Percentiles rank a stretch among this genome's conserved stretches.
phyloP scores from a whole-genome alignment of 371 early-diverging fungal genomes.

The Mucor mucedo region DNA sequence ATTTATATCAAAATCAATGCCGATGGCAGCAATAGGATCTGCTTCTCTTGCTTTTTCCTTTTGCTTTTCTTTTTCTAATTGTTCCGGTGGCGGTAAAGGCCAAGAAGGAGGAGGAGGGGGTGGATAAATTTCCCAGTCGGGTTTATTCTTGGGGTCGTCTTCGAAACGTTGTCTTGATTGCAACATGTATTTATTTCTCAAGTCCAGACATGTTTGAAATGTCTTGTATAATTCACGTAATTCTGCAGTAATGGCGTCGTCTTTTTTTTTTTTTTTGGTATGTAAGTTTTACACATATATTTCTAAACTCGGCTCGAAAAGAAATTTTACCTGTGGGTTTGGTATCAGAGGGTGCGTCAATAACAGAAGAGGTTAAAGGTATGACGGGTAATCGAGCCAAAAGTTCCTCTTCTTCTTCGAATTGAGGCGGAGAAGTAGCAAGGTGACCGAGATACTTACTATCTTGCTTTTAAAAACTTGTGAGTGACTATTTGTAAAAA shows the following conservation, averaged over 20 bases:
- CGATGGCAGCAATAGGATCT: constrained; percentile 56
- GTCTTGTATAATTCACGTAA: constrained; percentile 53
- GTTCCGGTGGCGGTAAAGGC: constrained; percentile 57
- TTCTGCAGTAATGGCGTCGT: constrained; percentile 61
- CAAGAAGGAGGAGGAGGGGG: constrained; percentile 82
- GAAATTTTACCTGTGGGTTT: constrained; percentile 6
- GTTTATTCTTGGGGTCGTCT: constrained; percentile 87
- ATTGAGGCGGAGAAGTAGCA: neutral
- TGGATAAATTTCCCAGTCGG: constrained; percentile 90
- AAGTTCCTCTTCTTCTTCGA: constrained; percentile 14
- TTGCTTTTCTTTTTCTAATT: constrained; percentile 44
- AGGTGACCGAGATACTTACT: constrained; percentile 15
- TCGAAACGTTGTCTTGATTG: constrained; percentile 75
- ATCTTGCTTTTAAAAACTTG: neutral
- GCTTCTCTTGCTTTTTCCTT: constrained; percentile 55
- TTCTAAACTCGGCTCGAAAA: too few species aligned
- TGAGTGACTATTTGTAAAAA: too few species aligned
- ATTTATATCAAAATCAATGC: constrained; percentile 65
- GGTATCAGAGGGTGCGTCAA: constrained; percentile 10
- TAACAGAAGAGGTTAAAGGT: constrained; percentile 17
- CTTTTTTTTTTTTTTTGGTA: constrained; percentile 4
- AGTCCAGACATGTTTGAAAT: constrained; percentile 74
- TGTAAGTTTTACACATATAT: too few species aligned
- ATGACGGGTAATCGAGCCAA: constrained; percentile 6
- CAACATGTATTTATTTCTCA: constrained; percentile 89